These are phyloP conservation scores for Hypoxylon sp. DNA, from an alignment of 2,329 filamentous ascomycete genomes.

Conservation along the genomic window DNA sequence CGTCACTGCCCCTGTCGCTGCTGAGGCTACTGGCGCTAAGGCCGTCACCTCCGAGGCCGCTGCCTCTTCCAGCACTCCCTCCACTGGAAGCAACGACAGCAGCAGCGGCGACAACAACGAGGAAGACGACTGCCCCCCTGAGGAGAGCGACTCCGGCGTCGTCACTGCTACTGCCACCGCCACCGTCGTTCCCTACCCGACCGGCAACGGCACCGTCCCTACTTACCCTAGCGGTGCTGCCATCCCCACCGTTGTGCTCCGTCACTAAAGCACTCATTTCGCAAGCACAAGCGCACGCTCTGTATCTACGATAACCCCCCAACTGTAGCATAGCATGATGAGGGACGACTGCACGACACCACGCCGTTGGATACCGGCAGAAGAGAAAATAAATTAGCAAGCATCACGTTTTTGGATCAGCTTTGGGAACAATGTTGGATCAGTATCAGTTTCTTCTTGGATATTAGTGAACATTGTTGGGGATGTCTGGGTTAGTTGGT, in stretches of 20 bases:
- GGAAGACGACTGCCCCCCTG: conserved; percentile 45
- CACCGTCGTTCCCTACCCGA: conserved; percentile 59
- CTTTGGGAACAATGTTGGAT: conserved; percentile 2
- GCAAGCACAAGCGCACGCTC: conserved; percentile 3
- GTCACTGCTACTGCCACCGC: conserved; percentile 53
- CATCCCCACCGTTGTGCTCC: conserved; percentile 40
- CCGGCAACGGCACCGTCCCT: conserved; percentile 55
- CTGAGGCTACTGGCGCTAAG: conserved; percentile 32
- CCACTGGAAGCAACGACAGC: conserved; percentile 30
- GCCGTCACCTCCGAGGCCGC: conserved; percentile 29
- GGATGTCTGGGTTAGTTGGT: conserved; percentile 7
- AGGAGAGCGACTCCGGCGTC: conserved; percentile 52
- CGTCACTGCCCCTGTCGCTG: conserved; percentile 49
- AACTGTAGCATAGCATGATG: conserved; percentile 41
- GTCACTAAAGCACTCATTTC: conserved; percentile 13
- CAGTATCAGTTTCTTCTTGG: not conserved
- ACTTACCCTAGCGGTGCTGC: conserved; percentile 51
- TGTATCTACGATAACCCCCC: conserved; percentile 31
- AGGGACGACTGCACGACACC: conserved; percentile 40
- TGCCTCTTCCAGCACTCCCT: conserved; percentile 22
- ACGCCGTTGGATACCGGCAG: conserved; percentile 2
- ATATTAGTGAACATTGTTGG: not conserved
- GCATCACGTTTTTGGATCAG: conserved; percentile 21
- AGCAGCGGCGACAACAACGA: conserved; percentile 36
- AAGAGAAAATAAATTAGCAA: conserved; percentile 1